Evolutionary conservation across 306 rosid genomes (phyloP).

Genomic region (Lathyrus tuberosus): DNA sequence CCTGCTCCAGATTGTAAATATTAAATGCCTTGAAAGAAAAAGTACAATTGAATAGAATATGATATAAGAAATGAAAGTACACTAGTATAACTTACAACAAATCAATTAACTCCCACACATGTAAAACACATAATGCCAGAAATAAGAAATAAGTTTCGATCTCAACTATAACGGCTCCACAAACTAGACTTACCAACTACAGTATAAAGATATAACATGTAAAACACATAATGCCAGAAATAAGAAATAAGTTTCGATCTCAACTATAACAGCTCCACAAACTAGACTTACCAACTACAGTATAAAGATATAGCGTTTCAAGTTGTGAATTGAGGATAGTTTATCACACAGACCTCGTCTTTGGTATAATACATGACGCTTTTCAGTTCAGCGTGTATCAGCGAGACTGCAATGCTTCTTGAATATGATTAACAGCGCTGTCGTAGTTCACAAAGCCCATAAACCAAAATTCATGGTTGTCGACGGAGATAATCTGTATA

Average conservation of each 20-base stretch:
- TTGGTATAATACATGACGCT: constrained; percentile 29
- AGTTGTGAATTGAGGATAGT: constrained; percentile 29
- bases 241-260: constrained; percentile 15
- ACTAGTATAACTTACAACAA: constrained; percentile 35
- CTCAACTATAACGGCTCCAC: constrained; percentile 35
- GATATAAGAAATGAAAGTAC: not conserved
- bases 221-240: constrained; percentile 17
- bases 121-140: constrained; percentile 20
- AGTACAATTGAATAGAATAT: not conserved
- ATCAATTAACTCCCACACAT: constrained; percentile 21
- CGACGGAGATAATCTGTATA: constrained; percentile 79
- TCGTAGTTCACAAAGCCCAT: constrained; percentile 92
- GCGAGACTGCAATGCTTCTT: constrained; percentile 61
- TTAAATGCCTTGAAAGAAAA: no score
- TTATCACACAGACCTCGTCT: constrained; percentile 39
- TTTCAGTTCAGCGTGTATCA: constrained; percentile 36
- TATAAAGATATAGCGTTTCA: constrained; percentile 31
- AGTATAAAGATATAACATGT: constrained; percentile 31
- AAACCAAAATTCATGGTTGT: constrained; percentile 98
- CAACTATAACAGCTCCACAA: constrained; percentile 35
- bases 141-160: constrained; percentile 16
- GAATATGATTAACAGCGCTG: constrained; percentile 78
- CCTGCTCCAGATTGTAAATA: not conserved
- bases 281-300: constrained; percentile 35
- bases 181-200: constrained; percentile 34